Conservation (phyloP, 345 rosid genomes). For the Camelina laxa region DNA sequence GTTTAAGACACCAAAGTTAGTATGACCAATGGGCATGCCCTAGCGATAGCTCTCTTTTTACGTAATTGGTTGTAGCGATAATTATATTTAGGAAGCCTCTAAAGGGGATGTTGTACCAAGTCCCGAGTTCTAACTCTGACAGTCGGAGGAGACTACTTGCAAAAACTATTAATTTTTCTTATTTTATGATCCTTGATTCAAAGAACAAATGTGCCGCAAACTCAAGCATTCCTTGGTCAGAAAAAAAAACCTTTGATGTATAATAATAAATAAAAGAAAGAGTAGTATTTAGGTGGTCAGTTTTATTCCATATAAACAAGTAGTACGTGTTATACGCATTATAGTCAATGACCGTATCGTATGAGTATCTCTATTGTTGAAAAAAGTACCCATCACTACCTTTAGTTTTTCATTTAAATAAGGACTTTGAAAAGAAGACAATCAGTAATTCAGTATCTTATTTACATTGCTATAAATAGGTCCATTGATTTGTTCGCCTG, state of each 20-base stretch:
- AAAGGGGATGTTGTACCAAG: neutral
- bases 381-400: neutral
- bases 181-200: neutral
- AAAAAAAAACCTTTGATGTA: neutral
- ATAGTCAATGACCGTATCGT: slow-evolving; percentile 24
- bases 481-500: too few relatives aligned
- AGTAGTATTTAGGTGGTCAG: slow-evolving; percentile 30
- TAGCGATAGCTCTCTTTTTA: neutral
- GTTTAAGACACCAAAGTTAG: too few relatives aligned
- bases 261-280: neutral
- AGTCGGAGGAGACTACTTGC: neutral
- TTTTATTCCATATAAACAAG: slow-evolving; percentile 14
- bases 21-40: too few relatives aligned
- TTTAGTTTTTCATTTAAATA: neutral
- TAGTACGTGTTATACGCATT: neutral
- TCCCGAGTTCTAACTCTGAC: neutral
- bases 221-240: neutral
- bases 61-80: neutral
- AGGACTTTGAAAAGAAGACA: neutral
- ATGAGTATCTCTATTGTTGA: slow-evolving; percentile 11
- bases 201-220: slow-evolving; percentile 13
- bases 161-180: neutral
- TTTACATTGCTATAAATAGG: neutral
- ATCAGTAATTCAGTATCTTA: neutral
- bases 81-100: too few relatives aligned